These are phyloP conservation scores for Hypericum androsaemum DNA, from an alignment of 345 rosid species.

Conservation along the genomic window DNA sequence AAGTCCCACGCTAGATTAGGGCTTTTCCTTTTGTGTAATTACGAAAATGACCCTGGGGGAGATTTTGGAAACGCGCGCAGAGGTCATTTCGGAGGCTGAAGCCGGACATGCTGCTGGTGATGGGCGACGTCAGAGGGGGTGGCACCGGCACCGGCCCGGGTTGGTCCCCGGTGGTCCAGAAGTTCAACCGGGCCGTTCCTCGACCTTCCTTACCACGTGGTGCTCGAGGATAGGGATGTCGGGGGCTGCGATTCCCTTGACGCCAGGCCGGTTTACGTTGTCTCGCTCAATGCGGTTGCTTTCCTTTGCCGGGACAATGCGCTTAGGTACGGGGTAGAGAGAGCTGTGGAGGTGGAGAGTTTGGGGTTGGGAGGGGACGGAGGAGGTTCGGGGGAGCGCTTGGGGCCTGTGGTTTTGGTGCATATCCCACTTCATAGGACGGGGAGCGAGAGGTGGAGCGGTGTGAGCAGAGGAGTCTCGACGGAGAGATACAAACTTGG, in stretches of 20 bases:
- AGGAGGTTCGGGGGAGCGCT: conserved; percentile 34
- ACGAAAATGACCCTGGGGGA: not conserved
- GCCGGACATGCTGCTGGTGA: conserved; percentile 54
- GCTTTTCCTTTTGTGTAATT: not conserved
- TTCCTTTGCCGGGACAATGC: conserved; percentile 40
- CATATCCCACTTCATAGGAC: conserved; percentile 42
- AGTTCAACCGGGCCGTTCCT: conserved; percentile 47
- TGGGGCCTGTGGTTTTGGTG: conserved; percentile 52
- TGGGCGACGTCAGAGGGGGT: conserved; percentile 60
- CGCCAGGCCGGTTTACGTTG: conserved; percentile 32
- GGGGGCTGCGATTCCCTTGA: conserved; percentile 27
- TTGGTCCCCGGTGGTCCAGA: conserved; percentile 40
- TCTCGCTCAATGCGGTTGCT: conserved; percentile 48
- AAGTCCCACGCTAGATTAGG: not conserved
- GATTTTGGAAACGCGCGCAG: conserved; percentile 36
- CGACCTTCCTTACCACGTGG: conserved; percentile 43
- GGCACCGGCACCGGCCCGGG: conserved; percentile 23
- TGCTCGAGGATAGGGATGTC: conserved; percentile 50
- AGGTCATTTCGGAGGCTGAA: conserved; percentile 43
- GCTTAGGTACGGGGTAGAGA: conserved; percentile 42
- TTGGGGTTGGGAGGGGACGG: conserved; percentile 9
- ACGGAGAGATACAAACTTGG: too few species aligned
- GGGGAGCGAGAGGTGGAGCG: conserved; percentile 7
- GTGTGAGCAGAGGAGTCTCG: too few species aligned
- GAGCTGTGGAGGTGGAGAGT: conserved; percentile 45